Conservation (phyloP, 495 filamentous ascomycete species). For the Podospora tetraspora region DNA sequence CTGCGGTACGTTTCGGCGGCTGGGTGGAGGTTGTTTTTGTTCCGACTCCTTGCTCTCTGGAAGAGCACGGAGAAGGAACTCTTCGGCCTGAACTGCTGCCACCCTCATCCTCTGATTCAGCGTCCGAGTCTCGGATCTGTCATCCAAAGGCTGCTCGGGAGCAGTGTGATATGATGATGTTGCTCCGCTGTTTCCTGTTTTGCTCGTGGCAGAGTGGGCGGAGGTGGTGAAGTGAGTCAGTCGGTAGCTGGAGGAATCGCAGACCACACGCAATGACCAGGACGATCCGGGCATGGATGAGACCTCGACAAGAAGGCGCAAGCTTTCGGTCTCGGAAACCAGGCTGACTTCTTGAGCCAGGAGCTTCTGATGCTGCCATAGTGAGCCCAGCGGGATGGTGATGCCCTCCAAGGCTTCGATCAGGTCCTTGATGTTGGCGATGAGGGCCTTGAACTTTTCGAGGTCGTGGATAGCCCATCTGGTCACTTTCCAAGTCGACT, state of each 20-base stretch:
- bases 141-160: background rate
- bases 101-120: background rate
- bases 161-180: background rate
- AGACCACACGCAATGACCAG: background rate
- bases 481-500: conserved; percentile 16
- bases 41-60: background rate
- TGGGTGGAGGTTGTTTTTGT: background rate
- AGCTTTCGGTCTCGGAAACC: background rate
- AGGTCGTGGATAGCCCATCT: conserved; percentile 21
- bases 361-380: background rate
- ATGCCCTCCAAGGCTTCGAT: conserved; percentile 24
- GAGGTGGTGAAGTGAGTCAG: background rate
- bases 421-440: conserved; percentile 18
- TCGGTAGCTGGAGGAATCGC: background rate
- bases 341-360: background rate
- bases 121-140: background rate
- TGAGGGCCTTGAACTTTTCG: conserved; percentile 17
- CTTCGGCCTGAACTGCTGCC: background rate
- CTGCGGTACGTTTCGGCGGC: background rate
- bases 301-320: background rate
- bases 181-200: background rate
- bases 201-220: background rate
- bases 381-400: conserved; percentile 10
- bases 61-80: background rate
- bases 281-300: background rate